Evolutionary conservation across 208 protist species (phyloP).

Genomic region (Crithidia mellificae): DNA sequence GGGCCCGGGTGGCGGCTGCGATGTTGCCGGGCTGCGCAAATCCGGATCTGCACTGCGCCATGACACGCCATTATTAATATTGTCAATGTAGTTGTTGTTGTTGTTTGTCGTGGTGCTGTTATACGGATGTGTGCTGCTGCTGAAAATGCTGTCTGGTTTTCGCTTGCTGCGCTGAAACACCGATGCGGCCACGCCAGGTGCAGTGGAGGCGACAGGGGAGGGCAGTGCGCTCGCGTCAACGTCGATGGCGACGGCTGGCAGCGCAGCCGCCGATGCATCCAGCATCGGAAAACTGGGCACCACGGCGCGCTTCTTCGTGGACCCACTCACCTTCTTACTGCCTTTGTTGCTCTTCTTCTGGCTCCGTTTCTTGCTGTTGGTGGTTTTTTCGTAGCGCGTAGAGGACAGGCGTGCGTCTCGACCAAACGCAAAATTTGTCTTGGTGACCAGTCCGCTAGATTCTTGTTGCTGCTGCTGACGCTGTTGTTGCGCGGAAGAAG

Average conservation of each 20-base stretch:
- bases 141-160: neutral
- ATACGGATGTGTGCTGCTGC: neutral
- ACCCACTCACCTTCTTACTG: neutral
- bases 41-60: neutral
- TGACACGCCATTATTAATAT: too few species aligned
- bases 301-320: neutral
- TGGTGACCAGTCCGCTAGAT: neutral
- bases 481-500: neutral
- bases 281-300: constrained; percentile 2
- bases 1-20: neutral
- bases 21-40: neutral
- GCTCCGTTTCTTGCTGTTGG: neutral
- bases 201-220: neutral
- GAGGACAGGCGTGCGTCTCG: neutral
- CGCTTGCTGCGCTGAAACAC: neutral
- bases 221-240: neutral
- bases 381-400: neutral
- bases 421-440: neutral
- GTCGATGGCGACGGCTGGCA: neutral
- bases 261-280: neutral
- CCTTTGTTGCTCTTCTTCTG: neutral
- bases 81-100: neutral
- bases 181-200: neutral
- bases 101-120: neutral
- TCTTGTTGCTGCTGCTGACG: neutral